Base-by-base conservation (phyloP, 176 grass and related monocot genomes). In the Oryza rufipogon region DNA sequence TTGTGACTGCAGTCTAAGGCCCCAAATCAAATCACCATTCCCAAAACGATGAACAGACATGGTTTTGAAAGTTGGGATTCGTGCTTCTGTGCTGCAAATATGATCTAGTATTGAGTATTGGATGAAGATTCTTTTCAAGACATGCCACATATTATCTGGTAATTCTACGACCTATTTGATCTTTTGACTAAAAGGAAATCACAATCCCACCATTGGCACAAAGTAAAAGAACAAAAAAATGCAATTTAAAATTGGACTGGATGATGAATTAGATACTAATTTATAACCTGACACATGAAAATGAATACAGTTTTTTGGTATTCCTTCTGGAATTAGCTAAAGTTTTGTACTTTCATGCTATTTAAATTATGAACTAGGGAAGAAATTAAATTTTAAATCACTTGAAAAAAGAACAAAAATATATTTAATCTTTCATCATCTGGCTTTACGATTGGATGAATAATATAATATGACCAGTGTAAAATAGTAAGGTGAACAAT, bases 1-100 rank as follows among this genome's bases (percentile, higher is more conserved):
- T 94, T 88, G 42, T 90, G 92, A 87, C 90, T 94, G 87, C 91
- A 92, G 94, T 86, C 72, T 94, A 94, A 92, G 79, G 82, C 83
- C 86, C 76, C 85, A 97, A 94, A 94, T 84, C 80, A 70, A 93
- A 96, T 78, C 76, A 71, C 74, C 45, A 82, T 65, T 86, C 66
- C 56, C 32, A 90, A 87, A 87, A 86, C 87, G 92, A 88, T 76
- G 88, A 90, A 87, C 82, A 84, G 92, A 84, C 66, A 72, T 58
- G 72, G 73, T 77, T 73, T 47, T 46, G 73, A 89, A 86, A 89
- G 73, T 81, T 76, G 66, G 36, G 78, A 58, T 81, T 73, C 71
- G 66, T 81, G 81, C 73, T 86, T 72, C 64, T 54, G 44, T 30
- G 84, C 70, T 70, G 82, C 79, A 80, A 85, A 80, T 80, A 75